Percentiles rank a stretch among this genome's conserved stretches.
These are phyloP conservation scores for Lanzia echinophila DNA, from an alignment of 2,329 filamentous ascomycete species.

Conservation along the genomic window DNA sequence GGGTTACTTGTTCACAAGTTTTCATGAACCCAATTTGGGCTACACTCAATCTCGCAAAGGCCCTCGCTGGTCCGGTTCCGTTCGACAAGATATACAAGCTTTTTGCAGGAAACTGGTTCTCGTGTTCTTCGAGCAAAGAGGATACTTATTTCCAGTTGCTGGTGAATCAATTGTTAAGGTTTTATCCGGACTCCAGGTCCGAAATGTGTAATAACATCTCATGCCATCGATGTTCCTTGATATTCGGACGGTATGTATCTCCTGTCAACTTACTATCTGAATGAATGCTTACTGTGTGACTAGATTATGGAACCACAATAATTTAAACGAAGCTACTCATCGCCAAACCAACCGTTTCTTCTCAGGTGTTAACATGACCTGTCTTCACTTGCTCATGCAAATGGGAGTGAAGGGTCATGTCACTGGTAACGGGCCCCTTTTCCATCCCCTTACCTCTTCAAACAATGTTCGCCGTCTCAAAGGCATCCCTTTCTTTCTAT, in stretches of 20 bases:
- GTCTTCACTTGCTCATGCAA: constrained; percentile 49
- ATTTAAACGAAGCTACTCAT: constrained; percentile 61
- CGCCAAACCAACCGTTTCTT: constrained; percentile 54
- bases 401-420: constrained; percentile 46
- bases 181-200: constrained; percentile 46
- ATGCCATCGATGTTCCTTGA: constrained; percentile 54
- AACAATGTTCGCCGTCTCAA: constrained; percentile 45
- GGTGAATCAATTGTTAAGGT: constrained; percentile 50
- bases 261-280: too few relatives aligned
- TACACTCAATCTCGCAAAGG: constrained; percentile 50
- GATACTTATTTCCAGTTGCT: constrained; percentile 43
- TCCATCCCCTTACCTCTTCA: constrained; percentile 40
- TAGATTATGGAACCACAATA: constrained; percentile 53
- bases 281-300: neutral
- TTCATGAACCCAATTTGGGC: constrained; percentile 58
- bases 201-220: constrained; percentile 56
- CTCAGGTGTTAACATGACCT: constrained; percentile 54
- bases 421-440: constrained; percentile 45
- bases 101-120: constrained; percentile 49
- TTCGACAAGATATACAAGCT: constrained; percentile 44
- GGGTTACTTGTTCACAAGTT: constrained; percentile 53
- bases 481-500: constrained; percentile 49
- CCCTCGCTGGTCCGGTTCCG: constrained; percentile 38
- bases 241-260: constrained; percentile 48
- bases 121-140: constrained; percentile 40